Evolutionary conservation across 495 filamentous ascomycete species (phyloP).

Genomic region (Lindgomyces ingoldianus): DNA sequence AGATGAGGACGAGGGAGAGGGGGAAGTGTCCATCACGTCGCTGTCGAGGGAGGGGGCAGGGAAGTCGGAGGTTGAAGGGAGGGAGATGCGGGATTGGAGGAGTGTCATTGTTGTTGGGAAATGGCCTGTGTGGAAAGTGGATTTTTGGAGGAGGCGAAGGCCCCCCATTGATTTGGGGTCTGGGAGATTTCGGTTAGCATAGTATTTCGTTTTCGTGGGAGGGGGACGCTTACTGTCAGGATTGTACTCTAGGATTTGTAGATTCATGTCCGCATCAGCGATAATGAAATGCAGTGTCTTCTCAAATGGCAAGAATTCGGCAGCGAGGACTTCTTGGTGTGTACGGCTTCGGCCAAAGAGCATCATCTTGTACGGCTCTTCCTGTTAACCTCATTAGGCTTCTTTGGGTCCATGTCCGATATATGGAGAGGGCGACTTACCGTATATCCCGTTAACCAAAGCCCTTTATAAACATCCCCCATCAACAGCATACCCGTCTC

Average conservation of each 20-base stretch:
- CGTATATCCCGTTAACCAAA: conserved; percentile 93
- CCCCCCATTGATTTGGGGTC: conserved; percentile 93
- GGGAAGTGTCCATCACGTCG: conserved; percentile 40
- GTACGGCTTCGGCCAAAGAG: conserved; percentile 84
- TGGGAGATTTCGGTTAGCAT: conserved; percentile 43
- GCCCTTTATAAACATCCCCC: conserved; percentile 85
- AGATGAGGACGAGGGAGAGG: background rate
- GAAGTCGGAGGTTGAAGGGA: conserved; percentile 48
- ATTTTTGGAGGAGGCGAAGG: conserved; percentile 78
- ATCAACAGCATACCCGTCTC: conserved; percentile 81
- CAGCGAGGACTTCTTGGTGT: conserved; percentile 73
- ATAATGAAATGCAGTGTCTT: conserved; percentile 79
- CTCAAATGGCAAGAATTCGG: conserved; percentile 86
- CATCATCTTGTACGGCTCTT: conserved; percentile 93
- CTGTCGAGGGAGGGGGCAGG: conserved; percentile 43
- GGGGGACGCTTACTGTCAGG: conserved; percentile 70
- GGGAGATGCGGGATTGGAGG: conserved; percentile 61
- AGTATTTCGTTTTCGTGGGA: too few relatives aligned
- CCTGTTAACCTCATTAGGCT: conserved; percentile 46
- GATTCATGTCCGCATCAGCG: conserved; percentile 78
- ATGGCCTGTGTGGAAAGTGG: conserved; percentile 84
- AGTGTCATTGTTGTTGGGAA: conserved; percentile 71
- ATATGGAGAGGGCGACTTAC: conserved; percentile 47
- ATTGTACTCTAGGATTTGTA: conserved; percentile 90
- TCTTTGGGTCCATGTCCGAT: too few relatives aligned